Conservation (phyloP, 768 basidiomycete species). For the Boletus reticulatus region DNA sequence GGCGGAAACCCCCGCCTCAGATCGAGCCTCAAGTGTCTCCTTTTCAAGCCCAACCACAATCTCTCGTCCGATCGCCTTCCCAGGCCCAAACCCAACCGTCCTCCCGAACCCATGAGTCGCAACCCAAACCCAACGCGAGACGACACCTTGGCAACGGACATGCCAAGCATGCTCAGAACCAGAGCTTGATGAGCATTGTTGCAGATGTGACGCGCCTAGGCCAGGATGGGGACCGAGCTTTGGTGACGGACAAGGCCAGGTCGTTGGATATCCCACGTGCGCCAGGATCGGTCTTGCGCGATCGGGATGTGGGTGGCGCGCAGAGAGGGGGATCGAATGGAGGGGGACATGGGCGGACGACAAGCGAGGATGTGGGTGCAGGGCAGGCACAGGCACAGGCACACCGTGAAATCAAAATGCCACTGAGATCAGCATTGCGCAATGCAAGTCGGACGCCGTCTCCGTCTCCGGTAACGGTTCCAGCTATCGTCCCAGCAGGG, state of each 20-base stretch:
- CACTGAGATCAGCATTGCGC: constrained; percentile 63
- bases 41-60: not conserved
- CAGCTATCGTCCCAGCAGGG: not conserved
- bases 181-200: constrained; percentile 67
- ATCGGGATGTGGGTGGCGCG: not conserved
- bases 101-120: not conserved
- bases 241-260: not conserved
- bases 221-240: constrained; percentile 17
- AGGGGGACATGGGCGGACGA: not conserved
- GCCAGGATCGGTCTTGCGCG: constrained; percentile 9
- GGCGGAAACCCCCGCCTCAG: constrained; percentile 10
- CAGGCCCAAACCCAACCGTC: not conserved
- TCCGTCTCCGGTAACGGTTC: constrained; percentile 24
- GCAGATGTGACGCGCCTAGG: constrained; percentile 53
- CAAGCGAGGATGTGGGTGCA: not conserved
- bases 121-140: constrained; percentile 6
- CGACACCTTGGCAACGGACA: constrained; percentile 13
- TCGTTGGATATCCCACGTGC: constrained; percentile 28
- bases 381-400: not conserved
- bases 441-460: constrained; percentile 51
- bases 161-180: constrained; percentile 9
- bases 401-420: constrained; percentile 40
- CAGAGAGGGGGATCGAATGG: not conserved
- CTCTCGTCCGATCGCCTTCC: not conserved
- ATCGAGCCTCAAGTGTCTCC: not conserved